These are phyloP conservation scores for Carallia brachiata DNA, from an alignment of 345 rosid genomes.

Conservation along the genomic window DNA sequence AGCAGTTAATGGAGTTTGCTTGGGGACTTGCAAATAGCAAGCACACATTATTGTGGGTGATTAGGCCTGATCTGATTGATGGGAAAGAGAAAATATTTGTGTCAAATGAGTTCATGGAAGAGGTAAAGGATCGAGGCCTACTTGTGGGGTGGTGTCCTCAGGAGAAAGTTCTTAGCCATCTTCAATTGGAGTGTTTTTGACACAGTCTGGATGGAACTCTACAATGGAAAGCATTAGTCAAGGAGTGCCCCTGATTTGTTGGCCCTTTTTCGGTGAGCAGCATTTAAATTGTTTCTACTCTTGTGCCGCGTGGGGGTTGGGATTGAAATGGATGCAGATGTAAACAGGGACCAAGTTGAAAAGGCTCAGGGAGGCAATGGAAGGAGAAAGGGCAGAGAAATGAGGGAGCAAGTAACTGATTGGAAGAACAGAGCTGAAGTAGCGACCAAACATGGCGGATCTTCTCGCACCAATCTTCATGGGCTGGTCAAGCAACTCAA, in stretches of 20 bases:
- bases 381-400: slow-evolving; percentile 4
- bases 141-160: slow-evolving; percentile 12
- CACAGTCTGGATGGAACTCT: slow-evolving; percentile 8
- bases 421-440: slow-evolving; percentile 3
- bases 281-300: not conserved
- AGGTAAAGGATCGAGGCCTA: slow-evolving; percentile 1
- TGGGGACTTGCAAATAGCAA: slow-evolving; percentile 14
- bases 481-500: too few species aligned
- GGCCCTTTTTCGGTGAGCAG: slow-evolving; percentile 9
- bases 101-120: not conserved
- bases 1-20: slow-evolving; percentile 2
- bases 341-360: slow-evolving; percentile 1
- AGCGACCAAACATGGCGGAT: not conserved
- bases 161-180: slow-evolving; percentile 7
- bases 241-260: slow-evolving; percentile 5
- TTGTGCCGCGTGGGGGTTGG: slow-evolving; percentile 4
- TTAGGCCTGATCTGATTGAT: not conserved
- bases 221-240: slow-evolving; percentile 3
- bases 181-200: slow-evolving; percentile 9
- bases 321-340: slow-evolving; percentile 5
- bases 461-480: not conserved
- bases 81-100: not conserved
- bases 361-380: not conserved
- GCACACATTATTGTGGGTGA: slow-evolving; percentile 11
- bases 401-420: not conserved